Evolutionary conservation across 306 rosid genomes (phyloP), one percentile per base, ranked within the genome.

Genomic region (Trichosanthes truncata): DNA sequence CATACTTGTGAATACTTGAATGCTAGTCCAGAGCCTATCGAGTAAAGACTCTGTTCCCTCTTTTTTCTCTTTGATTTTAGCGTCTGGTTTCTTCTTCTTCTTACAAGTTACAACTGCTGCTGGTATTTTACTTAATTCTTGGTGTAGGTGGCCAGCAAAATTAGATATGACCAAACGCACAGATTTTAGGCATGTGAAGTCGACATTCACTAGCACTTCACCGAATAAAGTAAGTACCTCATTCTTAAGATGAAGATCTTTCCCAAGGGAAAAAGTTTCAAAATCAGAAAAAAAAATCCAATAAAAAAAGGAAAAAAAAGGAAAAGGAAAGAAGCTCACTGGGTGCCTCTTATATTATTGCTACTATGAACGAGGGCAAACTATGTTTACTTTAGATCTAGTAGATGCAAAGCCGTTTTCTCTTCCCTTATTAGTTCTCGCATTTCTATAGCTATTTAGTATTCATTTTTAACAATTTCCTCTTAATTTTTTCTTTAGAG

Each of bases 161-260:
- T 87, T 95, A 84, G 97, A 95, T 88, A 95, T 92, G 97, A 92
- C 91, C 72, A 95, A 92, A 86, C 97, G 97, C 49, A 92, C 97
- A 67, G 98, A 92, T 86, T 83, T 89, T 84, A 87, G 81, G 78
- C 98, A 92, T 76, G 95, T 95, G 80, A 89, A 87, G 85, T 86
- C 96, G 60, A 90, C 98, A 80, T 95, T 95, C 86, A 82, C 88
- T 48, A 79, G 88, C 81, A 88, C 90, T 66, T 97, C 98, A 66
- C 87, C 88, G 43, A 91, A 89, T 83, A 91, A 88, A 88, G 97
- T 93, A 80, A 87, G 96, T 88, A 75, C 57, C 84, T 76, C 77
- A 36, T 82, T 80, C 84, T 43, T 60, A 71, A 62, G 73, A 51
- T 68, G 52, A 55, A 35, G 52, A 26, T 36, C 52, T 45, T 38